A percentile compares a stretch with the other conserved stretches of the same genome.
Conservation (phyloP, 2,329 filamentous ascomycete species). For the Talaromyces sp. region DNA sequence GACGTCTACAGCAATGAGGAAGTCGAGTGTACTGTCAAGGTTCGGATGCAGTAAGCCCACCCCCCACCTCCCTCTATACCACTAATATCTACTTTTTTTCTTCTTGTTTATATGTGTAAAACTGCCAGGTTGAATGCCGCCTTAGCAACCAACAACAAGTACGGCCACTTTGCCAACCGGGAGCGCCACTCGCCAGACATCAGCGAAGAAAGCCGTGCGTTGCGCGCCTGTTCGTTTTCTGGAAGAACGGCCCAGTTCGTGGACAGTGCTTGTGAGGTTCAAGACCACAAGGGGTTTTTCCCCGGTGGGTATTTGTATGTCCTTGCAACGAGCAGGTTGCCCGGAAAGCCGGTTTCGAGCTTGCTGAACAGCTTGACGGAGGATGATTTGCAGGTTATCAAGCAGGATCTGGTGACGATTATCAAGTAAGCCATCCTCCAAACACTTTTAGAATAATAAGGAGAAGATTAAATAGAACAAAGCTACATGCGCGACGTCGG, state of each 20-base stretch:
- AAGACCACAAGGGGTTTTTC: neutral
- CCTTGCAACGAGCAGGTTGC: neutral
- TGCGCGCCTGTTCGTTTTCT: neutral
- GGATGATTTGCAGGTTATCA: neutral
- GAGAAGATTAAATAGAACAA: too few species aligned
- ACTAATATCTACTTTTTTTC: too few species aligned
- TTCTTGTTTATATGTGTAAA: too few species aligned
- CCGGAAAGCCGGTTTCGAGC: neutral
- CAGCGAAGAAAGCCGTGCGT: neutral
- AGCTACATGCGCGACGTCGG: neutral
- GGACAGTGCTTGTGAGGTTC: neutral
- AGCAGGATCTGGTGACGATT: neutral
- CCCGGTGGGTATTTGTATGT: slow-evolving; percentile 3
- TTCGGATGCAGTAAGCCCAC: slow-evolving; percentile 1
- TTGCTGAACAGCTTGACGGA: neutral
- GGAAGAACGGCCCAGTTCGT: neutral
- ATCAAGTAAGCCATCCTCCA: neutral
- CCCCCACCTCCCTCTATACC: too few species aligned
- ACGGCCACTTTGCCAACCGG: neutral
- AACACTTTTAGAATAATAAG: too few species aligned
- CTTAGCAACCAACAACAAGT: neutral
- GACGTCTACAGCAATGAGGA: slow-evolving; percentile 1
- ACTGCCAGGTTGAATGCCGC: neutral
- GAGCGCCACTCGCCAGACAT: neutral
- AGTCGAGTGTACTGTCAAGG: neutral